Base-by-base conservation (phyloP, 177 flowering plant species). In the Telopea speciosissima region DNA sequence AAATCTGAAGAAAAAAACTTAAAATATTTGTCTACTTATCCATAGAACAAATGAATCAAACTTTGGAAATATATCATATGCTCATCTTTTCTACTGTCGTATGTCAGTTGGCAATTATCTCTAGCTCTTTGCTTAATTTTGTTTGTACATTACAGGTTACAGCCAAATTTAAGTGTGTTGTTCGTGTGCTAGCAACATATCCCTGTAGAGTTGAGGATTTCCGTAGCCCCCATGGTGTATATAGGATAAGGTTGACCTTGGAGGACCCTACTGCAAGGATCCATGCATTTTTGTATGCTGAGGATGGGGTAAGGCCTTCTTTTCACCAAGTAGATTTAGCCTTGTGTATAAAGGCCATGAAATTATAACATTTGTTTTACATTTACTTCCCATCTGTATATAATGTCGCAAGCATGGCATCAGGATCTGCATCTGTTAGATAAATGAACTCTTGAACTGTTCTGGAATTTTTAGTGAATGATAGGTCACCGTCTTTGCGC, bases 211-310 rank as follows among this genome's bases (percentile, higher is more conserved):
- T 71, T 40, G 85, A 85, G 74, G 85, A 87, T 66, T 85, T 91
- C 77, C 70, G 75, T 63, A 77, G 83, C 72, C 83, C 89, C 54
- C 1, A 0, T 69, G 88, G 87, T 21, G 72, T 62, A 6, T 90
- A 88, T 71, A 79, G 89, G 75, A 62, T 89, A 45, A 83, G 91
- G 74, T 81, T 91, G 68, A 89, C 92, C 52, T 73, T 93, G 23
- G 97, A 93, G 82, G 97, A 91, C 70, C 88, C 97, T 44, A 93
- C 98, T 67, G 90, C 92, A 1, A 84, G 93, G 80, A 80, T 93
- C 23, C 90, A 89, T 76, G 93, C 98, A 63, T 84, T 66, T 67
- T 52, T 89, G 31, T 87, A 74, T 78, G 89, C 75, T 44, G 89
- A 91, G 72, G 93, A 93, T 79, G 98, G 86, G 89, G 98, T 89